Percentiles rank a stretch among this genome's conserved stretches.
Evolutionary conservation across 371 early-diverging fungal species (phyloP).

Genomic region (Circinella umbellata): DNA sequence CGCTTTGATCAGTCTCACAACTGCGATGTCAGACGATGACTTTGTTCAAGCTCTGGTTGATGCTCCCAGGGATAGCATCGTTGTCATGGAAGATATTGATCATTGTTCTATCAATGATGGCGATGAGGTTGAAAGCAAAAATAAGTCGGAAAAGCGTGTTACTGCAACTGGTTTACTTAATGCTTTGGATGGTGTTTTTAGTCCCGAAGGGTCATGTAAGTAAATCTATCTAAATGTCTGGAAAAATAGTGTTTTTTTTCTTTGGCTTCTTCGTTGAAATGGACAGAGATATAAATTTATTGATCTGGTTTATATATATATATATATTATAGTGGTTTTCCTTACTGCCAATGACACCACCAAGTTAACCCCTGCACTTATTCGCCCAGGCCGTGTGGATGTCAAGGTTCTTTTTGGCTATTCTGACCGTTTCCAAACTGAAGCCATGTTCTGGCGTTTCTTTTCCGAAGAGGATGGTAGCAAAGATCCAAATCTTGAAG

Average conservation of each 20-base stretch:
- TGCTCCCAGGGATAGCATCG: slow-evolving; percentile 38
- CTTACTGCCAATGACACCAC: slow-evolving; percentile 98
- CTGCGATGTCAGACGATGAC: slow-evolving; percentile 36
- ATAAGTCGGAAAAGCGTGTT: slow-evolving; percentile 55
- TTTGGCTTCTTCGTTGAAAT: too few relatives aligned
- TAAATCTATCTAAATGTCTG: background rate
- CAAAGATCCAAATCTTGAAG: background rate
- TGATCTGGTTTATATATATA: background rate
- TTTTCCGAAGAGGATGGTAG: slow-evolving; percentile 18
- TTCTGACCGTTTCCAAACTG: slow-evolving; percentile 71
- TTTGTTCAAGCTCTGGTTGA: slow-evolving; percentile 33
- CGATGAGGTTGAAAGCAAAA: slow-evolving; percentile 4
- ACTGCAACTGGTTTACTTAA: slow-evolving; percentile 93
- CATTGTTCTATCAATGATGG: slow-evolving; percentile 42
- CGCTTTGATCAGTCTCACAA: slow-evolving; percentile 42
- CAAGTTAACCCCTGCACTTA: slow-evolving; percentile 90
- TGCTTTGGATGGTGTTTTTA: slow-evolving; percentile 93
- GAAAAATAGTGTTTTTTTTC: background rate
- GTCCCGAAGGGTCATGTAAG: slow-evolving; percentile 80
- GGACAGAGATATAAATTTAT: too few relatives aligned
- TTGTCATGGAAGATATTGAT: slow-evolving; percentile 57
- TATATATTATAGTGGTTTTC: slow-evolving; percentile 61
- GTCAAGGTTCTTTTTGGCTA: slow-evolving; percentile 82
- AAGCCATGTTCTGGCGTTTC: slow-evolving; percentile 58
- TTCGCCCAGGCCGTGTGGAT: slow-evolving; percentile 97